Evolutionary conservation across 495 filamentous ascomycete genomes (phyloP).

Genomic region (Trichocladium antarcticum): DNA sequence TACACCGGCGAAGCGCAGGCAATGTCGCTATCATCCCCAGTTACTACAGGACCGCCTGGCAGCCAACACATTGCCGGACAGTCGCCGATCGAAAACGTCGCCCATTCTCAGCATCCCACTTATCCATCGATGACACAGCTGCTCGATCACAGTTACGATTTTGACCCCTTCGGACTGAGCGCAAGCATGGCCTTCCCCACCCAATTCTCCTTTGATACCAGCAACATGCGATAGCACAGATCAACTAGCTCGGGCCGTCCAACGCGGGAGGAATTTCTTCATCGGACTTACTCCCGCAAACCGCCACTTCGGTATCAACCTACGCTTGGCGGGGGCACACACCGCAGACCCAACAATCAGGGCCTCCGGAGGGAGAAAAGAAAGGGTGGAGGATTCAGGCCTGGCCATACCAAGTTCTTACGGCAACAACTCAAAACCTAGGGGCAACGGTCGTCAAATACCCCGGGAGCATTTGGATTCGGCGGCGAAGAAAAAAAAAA

Average conservation of each 20-base stretch:
- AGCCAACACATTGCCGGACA: conserved; percentile 19
- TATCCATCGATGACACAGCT: conserved; percentile 54
- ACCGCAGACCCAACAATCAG: too few relatives aligned
- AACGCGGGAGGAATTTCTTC: too few relatives aligned
- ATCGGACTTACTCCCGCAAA: too few relatives aligned
- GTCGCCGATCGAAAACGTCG: conserved; percentile 25
- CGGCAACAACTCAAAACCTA: not conserved
- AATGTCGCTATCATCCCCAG: conserved; percentile 33
- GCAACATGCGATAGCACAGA: conserved; percentile 47
- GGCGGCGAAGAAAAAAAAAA: conserved; percentile 2
- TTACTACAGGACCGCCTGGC: conserved; percentile 26
- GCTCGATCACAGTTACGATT: conserved; percentile 73
- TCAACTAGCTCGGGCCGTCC: too few relatives aligned
- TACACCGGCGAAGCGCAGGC: conserved; percentile 36
- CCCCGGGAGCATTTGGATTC: conserved; percentile 13
- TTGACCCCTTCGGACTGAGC: conserved; percentile 80
- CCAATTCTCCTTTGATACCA: conserved; percentile 71
- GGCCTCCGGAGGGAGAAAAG: too few relatives aligned
- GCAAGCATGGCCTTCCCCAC: conserved; percentile 93
- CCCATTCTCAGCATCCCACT: conserved; percentile 31
- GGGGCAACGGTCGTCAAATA: conserved; percentile 8
- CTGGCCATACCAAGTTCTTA: too few relatives aligned
- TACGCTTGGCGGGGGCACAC: too few relatives aligned
- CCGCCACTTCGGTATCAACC: too few relatives aligned
- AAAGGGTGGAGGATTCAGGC: too few relatives aligned